phyloP scores from a whole-genome alignment of 106 monocot genomes.

The Platanthera zijinensis region DNA sequence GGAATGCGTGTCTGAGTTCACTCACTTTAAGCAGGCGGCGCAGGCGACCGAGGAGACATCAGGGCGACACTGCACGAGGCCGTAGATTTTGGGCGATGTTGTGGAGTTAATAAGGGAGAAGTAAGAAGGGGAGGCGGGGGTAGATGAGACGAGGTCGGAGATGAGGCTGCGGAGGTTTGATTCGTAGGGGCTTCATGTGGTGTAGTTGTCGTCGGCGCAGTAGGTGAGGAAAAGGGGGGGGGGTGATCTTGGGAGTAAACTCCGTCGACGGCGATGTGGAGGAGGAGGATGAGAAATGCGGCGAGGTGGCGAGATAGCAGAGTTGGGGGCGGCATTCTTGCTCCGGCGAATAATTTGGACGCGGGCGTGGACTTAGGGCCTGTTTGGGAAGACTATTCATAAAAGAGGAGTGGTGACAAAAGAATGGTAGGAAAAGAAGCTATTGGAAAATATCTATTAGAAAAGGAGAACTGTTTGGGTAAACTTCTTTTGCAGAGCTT shows the following conservation, averaged over 20 bases:
- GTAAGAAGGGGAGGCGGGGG: background rate
- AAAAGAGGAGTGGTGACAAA: no score
- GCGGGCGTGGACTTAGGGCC: no score
- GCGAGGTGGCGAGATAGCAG: background rate
- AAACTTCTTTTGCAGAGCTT: no score
- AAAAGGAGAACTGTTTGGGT: no score
- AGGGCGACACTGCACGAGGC: conserved; percentile 4
- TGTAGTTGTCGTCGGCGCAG: background rate
- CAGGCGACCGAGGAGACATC: background rate
- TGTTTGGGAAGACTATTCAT: no score
- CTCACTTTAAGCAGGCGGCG: background rate
- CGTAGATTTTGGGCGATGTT: background rate
- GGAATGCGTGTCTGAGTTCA: no score
- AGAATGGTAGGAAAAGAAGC: no score
- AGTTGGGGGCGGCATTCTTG: background rate
- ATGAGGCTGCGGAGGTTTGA: background rate
- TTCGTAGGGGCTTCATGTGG: background rate
- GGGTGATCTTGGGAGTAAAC: background rate
- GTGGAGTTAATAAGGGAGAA: background rate
- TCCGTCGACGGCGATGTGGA: background rate
- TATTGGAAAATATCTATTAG: no score
- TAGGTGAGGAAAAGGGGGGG: background rate
- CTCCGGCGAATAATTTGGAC: background rate
- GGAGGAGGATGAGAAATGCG: background rate
- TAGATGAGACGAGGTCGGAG: background rate